Base-by-base conservation (phyloP, 306 rosid genomes). In the Alnus glutinosa region DNA sequence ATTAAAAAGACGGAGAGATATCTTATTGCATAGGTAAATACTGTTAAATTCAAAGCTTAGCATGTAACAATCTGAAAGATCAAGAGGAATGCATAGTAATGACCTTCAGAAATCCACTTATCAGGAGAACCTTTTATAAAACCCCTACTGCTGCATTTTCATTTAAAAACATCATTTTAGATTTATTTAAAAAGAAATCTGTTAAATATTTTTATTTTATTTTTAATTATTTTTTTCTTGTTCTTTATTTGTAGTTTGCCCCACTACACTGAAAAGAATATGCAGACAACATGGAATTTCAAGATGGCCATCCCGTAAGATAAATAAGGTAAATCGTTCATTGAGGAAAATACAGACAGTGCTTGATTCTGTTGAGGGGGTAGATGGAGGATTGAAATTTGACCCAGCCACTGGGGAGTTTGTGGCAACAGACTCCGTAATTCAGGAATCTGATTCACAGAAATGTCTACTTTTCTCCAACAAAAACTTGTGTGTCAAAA, bases 291-390 rank as follows among this genome's bases (percentile, higher is more conserved):
- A 94, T 71, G 96, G 98, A 75, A 92, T 94, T 83, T 71, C 89
- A 44, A 90, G 96, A 77, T 94, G 98, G 98, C 98, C 98, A 51
- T 94, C 97, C 58, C 96, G 98, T 37, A 94, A 92, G 86, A 92
- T 92, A 83, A 90, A 88, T 70, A 94, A 92, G 86, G 97, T 94
- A 63, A 94, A 87, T 70, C 92, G 90, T 39, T 94, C 97, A 2
- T 72, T 94, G 80, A 85, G 59, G 87, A 89, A 94, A 85, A 94
- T 94, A 78, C 96, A 86, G 70, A 87, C 85, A 3, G 93, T 92
- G 77, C 90, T 94, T 11, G 91, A 90, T 81, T 90, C 96, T 62
- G 97, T 94, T 69, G 85, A 88, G 78, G 97, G 97, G 64, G 92
- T 90, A 51, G 89, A 89, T 77, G 92, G 94, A 19, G 89, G 90